A percentile compares a stretch with the other conserved stretches of the same genome.
Evolutionary conservation across 2,329 filamentous ascomycete species (phyloP).

Genomic region (Magnaporthiopsis incrustans): DNA sequence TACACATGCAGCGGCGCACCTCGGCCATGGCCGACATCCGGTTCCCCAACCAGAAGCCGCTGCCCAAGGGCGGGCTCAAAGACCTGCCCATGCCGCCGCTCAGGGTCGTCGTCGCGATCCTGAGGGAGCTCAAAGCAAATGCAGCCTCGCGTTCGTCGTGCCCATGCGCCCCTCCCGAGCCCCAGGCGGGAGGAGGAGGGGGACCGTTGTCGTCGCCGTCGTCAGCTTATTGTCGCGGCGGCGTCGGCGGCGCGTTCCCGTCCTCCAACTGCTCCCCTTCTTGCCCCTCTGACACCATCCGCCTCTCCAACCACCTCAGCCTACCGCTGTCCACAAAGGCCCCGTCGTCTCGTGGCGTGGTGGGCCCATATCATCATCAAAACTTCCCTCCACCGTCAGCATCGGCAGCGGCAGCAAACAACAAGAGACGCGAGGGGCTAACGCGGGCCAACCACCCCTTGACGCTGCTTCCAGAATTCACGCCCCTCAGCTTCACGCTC

Average conservation of each 20-base stretch:
- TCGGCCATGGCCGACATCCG: constrained; percentile 31
- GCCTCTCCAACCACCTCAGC: constrained; percentile 1
- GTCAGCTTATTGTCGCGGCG: too few species aligned
- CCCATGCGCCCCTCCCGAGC: background rate
- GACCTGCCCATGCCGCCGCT: constrained; percentile 48
- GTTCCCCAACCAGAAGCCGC: constrained; percentile 35
- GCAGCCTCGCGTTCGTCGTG: constrained; percentile 3
- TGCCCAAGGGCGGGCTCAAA: constrained; percentile 37
- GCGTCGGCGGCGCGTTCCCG: background rate
- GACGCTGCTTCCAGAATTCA: constrained; percentile 25
- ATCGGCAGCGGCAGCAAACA: background rate
- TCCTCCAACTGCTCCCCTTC: background rate
- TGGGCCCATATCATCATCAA: constrained; percentile 6
- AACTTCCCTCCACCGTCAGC: too few species aligned
- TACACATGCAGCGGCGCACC: constrained; percentile 38
- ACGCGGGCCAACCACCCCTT: background rate
- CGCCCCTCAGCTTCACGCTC: constrained; percentile 41
- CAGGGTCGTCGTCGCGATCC: constrained; percentile 37
- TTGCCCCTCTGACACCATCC: background rate
- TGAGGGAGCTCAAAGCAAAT: constrained; percentile 40
- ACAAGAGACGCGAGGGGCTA: background rate
- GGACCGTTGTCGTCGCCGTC: too few species aligned
- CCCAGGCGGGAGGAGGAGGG: background rate
- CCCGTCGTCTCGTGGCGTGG: too few species aligned
- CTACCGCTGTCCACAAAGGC: background rate